These are phyloP conservation scores for Colletotrichum cuscutae DNA, from an alignment of 2,329 filamentous ascomycete species.

Conservation along the genomic window DNA sequence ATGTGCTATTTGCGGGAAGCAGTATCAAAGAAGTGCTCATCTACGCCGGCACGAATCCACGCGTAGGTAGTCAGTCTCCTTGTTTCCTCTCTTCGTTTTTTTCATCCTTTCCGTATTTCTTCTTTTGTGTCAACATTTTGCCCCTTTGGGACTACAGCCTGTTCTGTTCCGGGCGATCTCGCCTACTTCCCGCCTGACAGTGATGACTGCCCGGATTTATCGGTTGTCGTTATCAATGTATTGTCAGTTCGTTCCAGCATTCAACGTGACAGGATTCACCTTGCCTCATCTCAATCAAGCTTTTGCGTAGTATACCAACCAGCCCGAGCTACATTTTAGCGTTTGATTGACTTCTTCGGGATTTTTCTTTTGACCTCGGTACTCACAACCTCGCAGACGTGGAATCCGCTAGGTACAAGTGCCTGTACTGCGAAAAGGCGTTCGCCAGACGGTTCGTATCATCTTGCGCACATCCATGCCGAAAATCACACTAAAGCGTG, in stretches of 20 bases:
- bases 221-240: not conserved
- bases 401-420: constrained; percentile 30
- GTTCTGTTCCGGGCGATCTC: not conserved
- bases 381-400: constrained; percentile 20
- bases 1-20: constrained; percentile 39
- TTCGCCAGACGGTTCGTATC: constrained; percentile 36
- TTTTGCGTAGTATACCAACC: not conserved
- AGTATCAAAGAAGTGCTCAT: constrained; percentile 41
- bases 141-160: not conserved
- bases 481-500: not conserved
- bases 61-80: constrained; percentile 33
- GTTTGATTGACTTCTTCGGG: not conserved
- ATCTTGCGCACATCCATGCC: not conserved
- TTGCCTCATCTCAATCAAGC: not conserved
- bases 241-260: not conserved
- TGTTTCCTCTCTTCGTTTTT: not conserved
- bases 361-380: not conserved
- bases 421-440: constrained; percentile 37
- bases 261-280: not conserved
- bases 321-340: not conserved
- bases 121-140: not conserved
- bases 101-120: not conserved
- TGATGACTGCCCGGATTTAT: not conserved
- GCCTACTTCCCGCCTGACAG: not conserved
- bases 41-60: constrained; percentile 42